Base-by-base conservation (phyloP, 75 land plant genomes). In the Cunninghamia lanceolata region DNA sequence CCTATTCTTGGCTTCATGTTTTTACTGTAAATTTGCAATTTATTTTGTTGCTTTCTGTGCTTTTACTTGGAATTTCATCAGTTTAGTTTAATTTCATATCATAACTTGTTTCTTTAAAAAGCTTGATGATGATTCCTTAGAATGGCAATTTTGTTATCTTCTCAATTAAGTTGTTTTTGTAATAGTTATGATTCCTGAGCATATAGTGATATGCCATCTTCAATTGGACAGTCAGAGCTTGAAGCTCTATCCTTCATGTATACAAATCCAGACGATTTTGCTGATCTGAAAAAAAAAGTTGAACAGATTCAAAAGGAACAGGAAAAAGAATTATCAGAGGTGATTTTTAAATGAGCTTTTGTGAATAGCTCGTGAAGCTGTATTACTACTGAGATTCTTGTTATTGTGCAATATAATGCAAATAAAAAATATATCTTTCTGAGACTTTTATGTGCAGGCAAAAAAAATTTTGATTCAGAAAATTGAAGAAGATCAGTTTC, bases 211-310 rank as follows among this genome's bases (percentile, higher is more conserved):
- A 36, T 79, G 30, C 9, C 30, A 43, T 80, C 47, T 80, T 80
- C n/a, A 39, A 80, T 80, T 83, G 85, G 89, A 87, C 99, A 97
- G 99, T 91, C 99, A 85, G 99, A 97, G 89, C 93, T 97, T 84
- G 99, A 97, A 89, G 94, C 96, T 77, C 83, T 97, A 73, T 94
- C 99, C 36, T 97, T 97, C 88, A 94, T 95, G 99, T 97, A 94
- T 86, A 92, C 96, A 78, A 88, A 96, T 90, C 87, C 94, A 68
- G 92, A 90, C 86, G 95, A 95, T 78, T 92, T 93, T 90, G 91
- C 91, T 75, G 93, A 89, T n/a, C 85, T 96, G 86, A 91, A 91
- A 83, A 92, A 79, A 50, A 92, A 93, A 83, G 91, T 96, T 87
- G 91, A 91, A 45, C 94, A 90, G 34, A 89, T 94, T 53, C 87